These are phyloP conservation scores for Hypericum androsaemum DNA, from an alignment of 345 rosid genomes.

Conservation along the genomic window DNA sequence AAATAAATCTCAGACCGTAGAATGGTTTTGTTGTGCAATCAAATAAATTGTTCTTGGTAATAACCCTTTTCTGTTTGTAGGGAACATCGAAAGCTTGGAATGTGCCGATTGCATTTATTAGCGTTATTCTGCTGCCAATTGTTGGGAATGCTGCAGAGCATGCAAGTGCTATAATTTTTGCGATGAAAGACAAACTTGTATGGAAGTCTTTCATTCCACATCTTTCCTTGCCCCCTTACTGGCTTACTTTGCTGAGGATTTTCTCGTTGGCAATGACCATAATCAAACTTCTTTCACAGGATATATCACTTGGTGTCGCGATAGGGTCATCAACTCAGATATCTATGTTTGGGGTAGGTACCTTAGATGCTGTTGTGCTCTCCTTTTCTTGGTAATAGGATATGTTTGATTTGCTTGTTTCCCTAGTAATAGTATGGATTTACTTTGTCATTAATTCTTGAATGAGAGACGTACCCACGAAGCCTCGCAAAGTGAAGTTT, in stretches of 20 bases:
- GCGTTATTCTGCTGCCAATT: conserved; percentile 91
- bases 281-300: conserved; percentile 35
- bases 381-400: not conserved
- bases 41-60: not conserved
- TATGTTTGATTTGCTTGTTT: too few species aligned
- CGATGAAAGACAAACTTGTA: conserved; percentile 96
- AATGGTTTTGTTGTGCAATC: not conserved
- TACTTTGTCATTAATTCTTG: too few species aligned
- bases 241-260: not conserved
- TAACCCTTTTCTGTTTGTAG: conserved; percentile 28
- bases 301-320: conserved; percentile 91
- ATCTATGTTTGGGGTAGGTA: conserved; percentile 85
- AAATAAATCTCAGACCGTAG: too few species aligned
- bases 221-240: not conserved
- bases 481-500: too few species aligned
- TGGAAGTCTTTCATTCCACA: conserved; percentile 5
- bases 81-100: conserved; percentile 72
- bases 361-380: not conserved
- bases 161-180: conserved; percentile 91
- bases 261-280: not conserved
- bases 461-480: too few species aligned
- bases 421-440: too few species aligned
- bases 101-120: conserved; percentile 73
- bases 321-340: conserved; percentile 98
- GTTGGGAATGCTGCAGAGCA: conserved; percentile 98